Evolutionary conservation across 805 yeast species (phyloP).

Genomic region (Lipomyces kockii): DNA sequence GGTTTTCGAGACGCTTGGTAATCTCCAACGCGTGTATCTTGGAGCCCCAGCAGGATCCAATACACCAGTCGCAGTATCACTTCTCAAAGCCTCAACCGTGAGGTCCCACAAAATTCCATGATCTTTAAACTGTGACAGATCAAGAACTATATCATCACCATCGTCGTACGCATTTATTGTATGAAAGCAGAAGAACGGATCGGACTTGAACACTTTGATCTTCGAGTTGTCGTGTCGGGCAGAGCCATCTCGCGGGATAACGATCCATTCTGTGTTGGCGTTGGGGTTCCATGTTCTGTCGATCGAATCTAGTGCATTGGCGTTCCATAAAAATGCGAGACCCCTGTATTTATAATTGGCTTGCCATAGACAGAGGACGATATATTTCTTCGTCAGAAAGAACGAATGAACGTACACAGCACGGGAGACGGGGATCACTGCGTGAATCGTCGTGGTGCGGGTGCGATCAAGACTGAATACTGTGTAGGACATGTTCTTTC

Average conservation of each 20-base stretch:
- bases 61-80: slow-evolving; percentile 17
- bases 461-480: slow-evolving; percentile 14
- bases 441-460: slow-evolving; percentile 7
- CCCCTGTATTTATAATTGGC: slow-evolving; percentile 20
- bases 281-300: slow-evolving; percentile 15
- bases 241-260: slow-evolving; percentile 21
- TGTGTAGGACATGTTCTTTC: slow-evolving; percentile 7
- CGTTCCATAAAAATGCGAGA: slow-evolving; percentile 20
- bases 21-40: slow-evolving; percentile 16
- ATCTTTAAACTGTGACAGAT: slow-evolving; percentile 10
- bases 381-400: slow-evolving; percentile 14
- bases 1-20: slow-evolving; percentile 13
- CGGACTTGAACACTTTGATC: slow-evolving; percentile 14
- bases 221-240: slow-evolving; percentile 15
- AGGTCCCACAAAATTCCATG: slow-evolving; percentile 11
- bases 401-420: slow-evolving; percentile 20
- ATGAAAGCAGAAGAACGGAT: slow-evolving; percentile 17
- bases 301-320: slow-evolving; percentile 12
- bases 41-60: neutral
- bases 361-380: slow-evolving; percentile 21
- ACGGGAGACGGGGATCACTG: slow-evolving; percentile 9
- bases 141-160: slow-evolving; percentile 16
- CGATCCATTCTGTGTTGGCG: slow-evolving; percentile 12
- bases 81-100: slow-evolving; percentile 10
- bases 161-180: slow-evolving; percentile 18